Conservation (phyloP, 2,329 filamentous ascomycete species). For the Corynespora cassiicola region DNA sequence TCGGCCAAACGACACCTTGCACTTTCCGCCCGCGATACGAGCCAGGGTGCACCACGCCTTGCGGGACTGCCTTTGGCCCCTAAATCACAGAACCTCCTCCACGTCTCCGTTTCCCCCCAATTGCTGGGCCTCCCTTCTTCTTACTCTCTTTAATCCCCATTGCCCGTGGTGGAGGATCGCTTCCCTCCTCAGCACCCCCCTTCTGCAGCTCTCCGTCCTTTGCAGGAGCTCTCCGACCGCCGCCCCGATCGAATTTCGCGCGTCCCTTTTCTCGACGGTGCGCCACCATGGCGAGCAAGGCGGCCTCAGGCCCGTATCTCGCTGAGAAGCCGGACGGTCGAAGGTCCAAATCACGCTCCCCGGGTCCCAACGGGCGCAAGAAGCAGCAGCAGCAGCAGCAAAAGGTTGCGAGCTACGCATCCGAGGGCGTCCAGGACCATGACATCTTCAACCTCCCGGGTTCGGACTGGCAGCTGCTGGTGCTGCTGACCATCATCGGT, state of each 20-base stretch:
- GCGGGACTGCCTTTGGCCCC: slow-evolving; percentile 16
- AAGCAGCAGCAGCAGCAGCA: slow-evolving; percentile 32
- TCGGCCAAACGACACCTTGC: slow-evolving; percentile 32
- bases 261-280: slow-evolving; percentile 16
- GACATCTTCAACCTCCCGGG: slow-evolving; percentile 87
- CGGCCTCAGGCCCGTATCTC: slow-evolving; percentile 35
- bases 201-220: slow-evolving; percentile 7
- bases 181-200: not conserved
- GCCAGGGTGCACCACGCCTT: slow-evolving; percentile 32
- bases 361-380: slow-evolving; percentile 35
- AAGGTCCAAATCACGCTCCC: slow-evolving; percentile 43
- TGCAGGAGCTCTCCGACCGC: slow-evolving; percentile 19
- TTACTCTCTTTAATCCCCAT: slow-evolving; percentile 41
- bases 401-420: slow-evolving; percentile 66
- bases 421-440: slow-evolving; percentile 83
- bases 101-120: slow-evolving; percentile 25
- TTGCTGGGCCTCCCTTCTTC: slow-evolving; percentile 38
- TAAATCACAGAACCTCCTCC: slow-evolving; percentile 14
- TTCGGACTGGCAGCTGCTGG: slow-evolving; percentile 81
- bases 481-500: slow-evolving; percentile 75
- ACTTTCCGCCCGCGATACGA: slow-evolving; percentile 19
- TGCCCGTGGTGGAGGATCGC: slow-evolving; percentile 8
- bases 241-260: slow-evolving; percentile 26
- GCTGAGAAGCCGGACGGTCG: slow-evolving; percentile 38
- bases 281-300: slow-evolving; percentile 46